These are phyloP conservation scores for Cronartium ribicola DNA, from an alignment of 1,284 basidiomycete genomes.

Conservation along the genomic window DNA sequence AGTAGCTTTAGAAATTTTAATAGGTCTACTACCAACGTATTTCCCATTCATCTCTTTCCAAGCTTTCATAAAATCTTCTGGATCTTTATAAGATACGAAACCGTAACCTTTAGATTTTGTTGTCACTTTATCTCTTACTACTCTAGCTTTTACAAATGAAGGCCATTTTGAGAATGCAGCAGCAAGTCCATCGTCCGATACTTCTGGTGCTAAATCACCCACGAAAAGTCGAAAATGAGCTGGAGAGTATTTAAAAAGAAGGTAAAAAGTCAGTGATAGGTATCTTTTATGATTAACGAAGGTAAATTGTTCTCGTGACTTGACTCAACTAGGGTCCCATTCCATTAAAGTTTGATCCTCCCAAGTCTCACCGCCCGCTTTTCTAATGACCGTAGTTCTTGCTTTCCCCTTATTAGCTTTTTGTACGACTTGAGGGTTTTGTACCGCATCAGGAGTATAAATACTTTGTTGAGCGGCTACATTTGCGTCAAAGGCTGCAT, in stretches of 20 bases:
- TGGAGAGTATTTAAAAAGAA: conserved; percentile 51
- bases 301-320: background rate
- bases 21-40: conserved; percentile 90
- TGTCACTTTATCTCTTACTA: conserved; percentile 77
- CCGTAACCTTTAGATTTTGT: conserved; percentile 81
- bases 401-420: conserved; percentile 84
- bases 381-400: conserved; percentile 85
- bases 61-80: conserved; percentile 94
- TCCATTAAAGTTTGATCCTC: conserved; percentile 95
- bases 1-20: conserved; percentile 80
- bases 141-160: conserved; percentile 88
- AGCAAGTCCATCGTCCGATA: conserved; percentile 85
- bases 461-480: conserved; percentile 44
- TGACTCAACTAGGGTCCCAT: conserved; percentile 83
- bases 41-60: conserved; percentile 99
- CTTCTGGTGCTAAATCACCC: conserved; percentile 96
- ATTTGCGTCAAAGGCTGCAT: conserved; percentile 43
- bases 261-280: conserved; percentile 22
- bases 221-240: conserved; percentile 98
- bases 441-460: conserved; percentile 47
- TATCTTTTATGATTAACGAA: background rate
- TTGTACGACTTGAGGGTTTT: conserved; percentile 17
- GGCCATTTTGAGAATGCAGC: conserved; percentile 84
- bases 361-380: conserved; percentile 92
- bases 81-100: conserved; percentile 96